Base-by-base conservation (phyloP, 2,329 filamentous ascomycete species). In the Pyrenophora graminea region DNA sequence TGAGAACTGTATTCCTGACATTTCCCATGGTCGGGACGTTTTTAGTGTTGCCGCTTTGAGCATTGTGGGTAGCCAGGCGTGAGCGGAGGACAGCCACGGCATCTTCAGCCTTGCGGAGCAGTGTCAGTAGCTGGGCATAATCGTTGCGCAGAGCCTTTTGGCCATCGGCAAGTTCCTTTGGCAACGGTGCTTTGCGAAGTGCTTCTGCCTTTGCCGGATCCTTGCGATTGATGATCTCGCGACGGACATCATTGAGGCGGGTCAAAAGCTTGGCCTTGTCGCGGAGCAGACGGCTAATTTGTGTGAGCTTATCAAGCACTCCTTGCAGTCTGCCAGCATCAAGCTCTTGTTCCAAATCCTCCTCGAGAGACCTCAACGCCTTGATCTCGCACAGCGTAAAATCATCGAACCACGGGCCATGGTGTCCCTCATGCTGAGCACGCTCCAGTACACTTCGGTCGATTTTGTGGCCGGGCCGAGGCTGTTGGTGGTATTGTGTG, bases 1-100 rank as follows among this genome's bases (percentile, higher is more conserved):
- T 96, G 51, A 81, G 80, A 59, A 99, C 96, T 1, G 94, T 99
- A 53, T 89, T 90, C 61, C 92, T 87, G 17, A 99, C 90, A 0
- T 91, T 90, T 63, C 97, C 94, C 8, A 97, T 90, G 0, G 92
- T 97, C 0, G 94, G 94, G 4, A 87, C 83, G 1, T 64, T 59
- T 19, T 58, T 61, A 2, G 55, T 61, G 17, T 66, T 66, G 15
- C 80, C 81, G 6, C 80, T 79, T 1, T 82, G 76, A 4, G 76
- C 74, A 37, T 76, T 72, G 19, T 76, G 74, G 17, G 84, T 81
- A 1, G 88, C 87, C 15, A 97, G 80, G 62, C 87, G 89, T 2
- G 91, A 88, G 64, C 89, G 89, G 23, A 97, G 83, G 40, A 96
- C 70, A 4, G 88, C 87, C 21, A 96, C 77, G 3, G 83, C 85